Evolutionary conservation across 495 filamentous ascomycete genomes (phyloP).

Genomic region (Jackrogersella multiformis): DNA sequence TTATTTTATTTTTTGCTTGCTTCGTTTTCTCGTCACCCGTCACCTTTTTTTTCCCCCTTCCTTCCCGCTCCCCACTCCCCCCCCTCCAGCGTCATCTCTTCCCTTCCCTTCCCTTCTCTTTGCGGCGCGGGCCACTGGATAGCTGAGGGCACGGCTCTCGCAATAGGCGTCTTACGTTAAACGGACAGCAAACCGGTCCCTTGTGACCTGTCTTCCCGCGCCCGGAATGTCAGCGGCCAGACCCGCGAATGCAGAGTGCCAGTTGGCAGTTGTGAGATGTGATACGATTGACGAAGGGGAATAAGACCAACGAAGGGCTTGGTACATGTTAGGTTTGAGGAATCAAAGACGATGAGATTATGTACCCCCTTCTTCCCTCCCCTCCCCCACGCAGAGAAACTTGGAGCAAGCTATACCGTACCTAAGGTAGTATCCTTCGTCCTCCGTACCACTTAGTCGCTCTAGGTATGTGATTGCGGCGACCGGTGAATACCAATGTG

Average conservation of each 20-base stretch:
- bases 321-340: constrained; percentile 2
- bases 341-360: no score
- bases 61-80: constrained; percentile 2
- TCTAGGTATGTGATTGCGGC: no score
- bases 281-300: constrained; percentile 10
- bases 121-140: constrained; percentile 20
- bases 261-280: constrained; percentile 40
- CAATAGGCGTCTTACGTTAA: constrained; percentile 39
- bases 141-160: constrained; percentile 4
- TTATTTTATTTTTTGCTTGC: constrained; percentile 3
- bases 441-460: no score
- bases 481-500: not conserved
- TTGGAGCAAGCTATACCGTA: no score
- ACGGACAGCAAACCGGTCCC: constrained; percentile 33
- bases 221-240: constrained; percentile 38
- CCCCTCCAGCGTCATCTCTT: no score
- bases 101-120: not conserved
- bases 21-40: not conserved
- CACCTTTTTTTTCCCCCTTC: not conserved
- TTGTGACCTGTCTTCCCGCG: constrained; percentile 35
- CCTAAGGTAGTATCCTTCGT: no score
- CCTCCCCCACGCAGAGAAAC: constrained; percentile 31
- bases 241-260: constrained; percentile 39
- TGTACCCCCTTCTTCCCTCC: no score
- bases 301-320: not conserved